Base-by-base conservation (phyloP, 495 filamentous ascomycete species). In the Cercophora samala region DNA sequence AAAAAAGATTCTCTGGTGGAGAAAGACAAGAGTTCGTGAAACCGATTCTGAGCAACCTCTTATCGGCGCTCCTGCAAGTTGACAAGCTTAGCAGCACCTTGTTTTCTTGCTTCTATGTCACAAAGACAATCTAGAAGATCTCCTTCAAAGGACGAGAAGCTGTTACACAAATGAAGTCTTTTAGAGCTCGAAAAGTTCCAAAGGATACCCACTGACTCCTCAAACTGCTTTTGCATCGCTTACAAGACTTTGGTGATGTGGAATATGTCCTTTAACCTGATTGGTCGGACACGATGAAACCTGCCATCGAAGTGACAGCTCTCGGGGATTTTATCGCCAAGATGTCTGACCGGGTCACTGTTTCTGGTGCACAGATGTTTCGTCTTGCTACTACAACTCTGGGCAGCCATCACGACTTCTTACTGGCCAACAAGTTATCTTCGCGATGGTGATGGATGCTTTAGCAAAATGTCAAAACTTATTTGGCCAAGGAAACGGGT, bases 311-410 rank as follows among this genome's bases (percentile, higher is more conserved):
- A 9, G 37, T 46, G 9, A 46, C 37, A 46, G 37, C 15, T 46
- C 37, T 46, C 37, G 37, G 37, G 37, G 37, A 18, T 46, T 46
- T 56, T 15, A 19, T 15, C 15, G 53, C 53, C 53, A 56, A 56
- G 53, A 56, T 56, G n/a, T 56, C 22, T 18, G 6, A 56, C 53
- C 53, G 22, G 53, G 53, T 56, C n/a, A 21, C n/a, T 56, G 53
- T 56, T 23, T 56, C 53, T 56, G 53, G 53, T 23, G 53, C 53
- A 56, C 22, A 21, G 53, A 56, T 56, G 53, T 56, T 56, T 56
- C 53, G 53, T 21, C n/a, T 56, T 23, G 22, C n/a, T 21, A 23
- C n/a, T 9, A 21, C 53, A 56, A 18, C 22, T 23, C n/a, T 23
- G 22, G 53, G n/a, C 53, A 23, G n/a, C n/a, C n/a, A 23, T 56